Conservation (phyloP, 495 filamentous ascomycete species). For the Hypoxylon subgilvum region DNA sequence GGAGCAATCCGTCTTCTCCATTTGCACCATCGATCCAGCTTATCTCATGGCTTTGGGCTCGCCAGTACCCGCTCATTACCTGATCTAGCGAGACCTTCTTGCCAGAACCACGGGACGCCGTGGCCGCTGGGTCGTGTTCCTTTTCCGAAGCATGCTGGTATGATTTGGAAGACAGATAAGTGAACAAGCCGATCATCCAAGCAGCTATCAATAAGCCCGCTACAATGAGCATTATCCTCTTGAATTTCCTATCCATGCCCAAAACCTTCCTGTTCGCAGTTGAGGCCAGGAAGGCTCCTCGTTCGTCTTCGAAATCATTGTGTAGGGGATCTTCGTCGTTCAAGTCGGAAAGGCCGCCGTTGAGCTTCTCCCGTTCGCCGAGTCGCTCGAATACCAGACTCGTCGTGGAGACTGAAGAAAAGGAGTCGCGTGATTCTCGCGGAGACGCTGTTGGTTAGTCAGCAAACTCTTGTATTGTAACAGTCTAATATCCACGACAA, state of each 20-base stretch:
- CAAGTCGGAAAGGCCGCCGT: conserved; percentile 39
- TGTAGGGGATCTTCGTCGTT: conserved; percentile 58
- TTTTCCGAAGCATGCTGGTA: conserved; percentile 66
- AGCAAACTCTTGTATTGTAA: not conserved
- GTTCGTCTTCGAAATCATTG: conserved; percentile 49
- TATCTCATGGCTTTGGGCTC: conserved; percentile 69
- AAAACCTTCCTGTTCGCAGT: conserved; percentile 42
- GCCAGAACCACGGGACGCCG: conserved; percentile 67
- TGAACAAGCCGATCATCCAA: conserved; percentile 79
- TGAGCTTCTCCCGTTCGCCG: conserved; percentile 54
- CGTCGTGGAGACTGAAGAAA: conserved; percentile 75
- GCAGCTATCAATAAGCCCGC: conserved; percentile 70
- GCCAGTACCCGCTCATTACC: conserved; percentile 76
- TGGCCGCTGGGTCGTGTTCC: conserved; percentile 72
- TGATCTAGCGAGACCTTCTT: conserved; percentile 83
- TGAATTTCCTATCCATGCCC: conserved; percentile 63
- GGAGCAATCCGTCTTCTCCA: conserved; percentile 83
- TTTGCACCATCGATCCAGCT: conserved; percentile 86
- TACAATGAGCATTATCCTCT: conserved; percentile 71
- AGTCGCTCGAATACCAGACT: conserved; percentile 79
- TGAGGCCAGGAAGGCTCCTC: conserved; percentile 51
- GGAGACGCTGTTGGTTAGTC: conserved; percentile 35
- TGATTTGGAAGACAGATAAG: conserved; percentile 71
- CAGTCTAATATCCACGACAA: not conserved
- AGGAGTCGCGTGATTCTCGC: conserved; percentile 61